A percentile compares a stretch with the other conserved stretches of the same genome.
Evolutionary conservation across 208 protist species (phyloP).

Genomic region (Trypanosoma brucei): DNA sequence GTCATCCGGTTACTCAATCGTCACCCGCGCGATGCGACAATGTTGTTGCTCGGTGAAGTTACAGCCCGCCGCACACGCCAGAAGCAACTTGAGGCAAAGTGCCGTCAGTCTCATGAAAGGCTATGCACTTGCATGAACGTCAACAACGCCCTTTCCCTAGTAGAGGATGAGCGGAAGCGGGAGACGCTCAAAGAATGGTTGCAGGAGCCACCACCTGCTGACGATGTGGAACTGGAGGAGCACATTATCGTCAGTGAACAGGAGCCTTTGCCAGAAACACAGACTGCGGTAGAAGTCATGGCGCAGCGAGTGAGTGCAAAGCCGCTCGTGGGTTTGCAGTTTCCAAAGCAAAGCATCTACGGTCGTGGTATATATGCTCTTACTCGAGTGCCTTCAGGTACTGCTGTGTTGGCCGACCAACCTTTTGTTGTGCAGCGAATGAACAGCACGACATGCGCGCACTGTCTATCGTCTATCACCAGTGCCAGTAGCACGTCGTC

Average conservation of each 20-base stretch:
- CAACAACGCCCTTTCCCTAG: constrained; percentile 8
- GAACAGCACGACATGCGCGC: constrained; percentile 48
- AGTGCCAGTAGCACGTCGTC: not conserved
- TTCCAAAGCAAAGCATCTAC: constrained; percentile 46
- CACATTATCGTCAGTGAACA: constrained; percentile 25
- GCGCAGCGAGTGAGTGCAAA: constrained; percentile 4
- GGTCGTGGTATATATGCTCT: constrained; percentile 73
- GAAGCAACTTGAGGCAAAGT: constrained; percentile 47
- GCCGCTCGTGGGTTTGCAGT: constrained; percentile 49
- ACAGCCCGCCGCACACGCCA: constrained; percentile 42
- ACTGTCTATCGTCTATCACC: constrained; percentile 47
- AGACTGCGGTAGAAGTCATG: constrained; percentile 22
- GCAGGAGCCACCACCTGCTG: not conserved
- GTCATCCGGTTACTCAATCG: constrained; percentile 72
- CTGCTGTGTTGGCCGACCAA: constrained; percentile 47
- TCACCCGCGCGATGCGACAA: constrained; percentile 44
- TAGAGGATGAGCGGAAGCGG: constrained; percentile 5
- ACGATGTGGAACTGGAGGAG: constrained; percentile 14
- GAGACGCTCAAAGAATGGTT: constrained; percentile 3
- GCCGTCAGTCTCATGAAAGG: constrained; percentile 36
- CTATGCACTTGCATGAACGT: constrained; percentile 40
- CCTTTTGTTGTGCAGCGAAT: constrained; percentile 59
- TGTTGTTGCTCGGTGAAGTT: constrained; percentile 60
- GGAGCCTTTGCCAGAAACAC: constrained; percentile 24
- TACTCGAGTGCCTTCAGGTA: constrained; percentile 32